Evolutionary conservation across 2,329 filamentous ascomycete genomes (phyloP), one percentile per base, ranked within the genome.

Genomic region (Epichloe gansuensis): DNA sequence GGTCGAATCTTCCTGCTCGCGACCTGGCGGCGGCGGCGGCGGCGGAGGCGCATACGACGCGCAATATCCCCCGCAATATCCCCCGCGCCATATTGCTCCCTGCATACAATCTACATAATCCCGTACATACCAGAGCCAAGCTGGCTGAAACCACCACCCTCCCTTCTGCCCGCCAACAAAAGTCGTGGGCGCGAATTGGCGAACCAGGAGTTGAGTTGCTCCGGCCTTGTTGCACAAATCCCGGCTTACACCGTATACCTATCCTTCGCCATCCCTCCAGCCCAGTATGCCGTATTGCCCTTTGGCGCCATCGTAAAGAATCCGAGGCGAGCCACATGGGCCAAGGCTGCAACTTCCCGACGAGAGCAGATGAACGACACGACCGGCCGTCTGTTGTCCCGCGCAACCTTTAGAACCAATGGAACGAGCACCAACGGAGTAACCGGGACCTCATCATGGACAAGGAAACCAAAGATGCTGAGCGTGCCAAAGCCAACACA

Each of bases 361-460:
- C 61, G 62, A 35, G 50, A 46, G 53, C 61, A 64, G 60, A 64
- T 63, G 61, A 63, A 63, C 57, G 60, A 62, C 55, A 60, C 61
- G 62, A 55, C 55, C 60, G 55, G 58, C 58, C 58, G 21, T 57
- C 57, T 56, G 55, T 58, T 56, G 55, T 58, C 58, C 58, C 65
- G 63, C 62, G 63, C 65, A 65, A 65, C 63, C 57, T 56, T 52
- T 25, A 51, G 45, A 51, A 45, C 63, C 63, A 65, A 65, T 65
- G 62, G 61, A 62, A 65, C 11, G 1, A 31, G 28, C 37, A 41
- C 43, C 37, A n/a, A 23, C 41, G 67, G 63, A 66, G 59, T 55
- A 64, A 66, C 59, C 63, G 62, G 59, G 64, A 64, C 57, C 59
- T 34, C 48, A 53, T 62, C 55, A 64, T 64, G 60, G 63, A 60